Evolutionary conservation across 805 yeast species (phyloP).

Genomic region (Zygoascus bituminiphila): DNA sequence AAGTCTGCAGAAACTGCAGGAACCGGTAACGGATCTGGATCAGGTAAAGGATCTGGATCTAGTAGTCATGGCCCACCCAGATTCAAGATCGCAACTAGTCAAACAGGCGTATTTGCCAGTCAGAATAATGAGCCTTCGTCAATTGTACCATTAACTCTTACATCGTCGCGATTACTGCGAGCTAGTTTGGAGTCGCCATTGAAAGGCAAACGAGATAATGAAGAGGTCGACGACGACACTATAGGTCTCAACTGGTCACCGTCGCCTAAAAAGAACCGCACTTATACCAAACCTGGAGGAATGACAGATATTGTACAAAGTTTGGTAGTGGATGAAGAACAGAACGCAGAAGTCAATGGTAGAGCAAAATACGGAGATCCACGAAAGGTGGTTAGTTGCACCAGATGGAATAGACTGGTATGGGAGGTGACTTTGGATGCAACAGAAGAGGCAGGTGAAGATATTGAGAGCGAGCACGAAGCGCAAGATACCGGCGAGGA

Average conservation of each 20-base stretch:
- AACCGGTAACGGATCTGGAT: background rate
- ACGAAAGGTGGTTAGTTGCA: background rate
- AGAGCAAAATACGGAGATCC: background rate
- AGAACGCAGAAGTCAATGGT: background rate
- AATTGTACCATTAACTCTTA: background rate
- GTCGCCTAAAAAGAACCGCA: constrained; percentile 11
- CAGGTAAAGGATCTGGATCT: background rate
- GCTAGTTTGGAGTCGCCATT: background rate
- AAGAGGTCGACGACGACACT: too few species aligned
- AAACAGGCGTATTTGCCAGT: background rate
- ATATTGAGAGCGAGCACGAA: background rate
- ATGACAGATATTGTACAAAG: constrained; percentile 10
- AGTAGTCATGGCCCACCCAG: background rate
- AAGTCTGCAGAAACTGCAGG: background rate
- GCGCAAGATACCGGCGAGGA: background rate
- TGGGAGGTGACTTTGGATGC: background rate
- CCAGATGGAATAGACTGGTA: constrained; percentile 5
- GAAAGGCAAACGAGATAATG: background rate
- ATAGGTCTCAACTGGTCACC: constrained; percentile 12
- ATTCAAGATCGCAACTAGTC: background rate
- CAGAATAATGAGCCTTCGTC: background rate
- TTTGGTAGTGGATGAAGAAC: constrained; percentile 7
- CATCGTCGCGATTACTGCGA: background rate
- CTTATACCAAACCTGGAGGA: constrained; percentile 6
- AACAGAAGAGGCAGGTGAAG: background rate